Conservation (phyloP, 1,284 basidiomycete genomes). For the Apiotrichum sp. region DNA sequence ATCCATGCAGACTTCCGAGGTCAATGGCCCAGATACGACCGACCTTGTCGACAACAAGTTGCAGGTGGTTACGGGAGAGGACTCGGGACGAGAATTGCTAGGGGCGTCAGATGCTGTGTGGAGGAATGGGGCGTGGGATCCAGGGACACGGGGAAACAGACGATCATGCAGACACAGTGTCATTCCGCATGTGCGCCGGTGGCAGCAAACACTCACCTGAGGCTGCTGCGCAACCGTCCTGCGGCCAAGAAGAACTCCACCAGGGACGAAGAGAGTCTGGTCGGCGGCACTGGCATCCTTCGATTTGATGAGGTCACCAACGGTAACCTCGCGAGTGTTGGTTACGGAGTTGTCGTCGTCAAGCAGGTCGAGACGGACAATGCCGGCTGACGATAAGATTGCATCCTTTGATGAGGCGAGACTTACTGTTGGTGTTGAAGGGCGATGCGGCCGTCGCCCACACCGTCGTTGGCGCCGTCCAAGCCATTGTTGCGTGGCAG, state of each 20-base stretch:
- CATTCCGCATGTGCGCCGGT: neutral
- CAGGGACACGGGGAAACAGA: neutral
- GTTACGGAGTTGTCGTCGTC: neutral
- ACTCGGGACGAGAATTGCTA: slow-evolving; percentile 20
- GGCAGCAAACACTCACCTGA: slow-evolving; percentile 1
- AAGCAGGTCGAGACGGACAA: neutral
- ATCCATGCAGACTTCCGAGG: slow-evolving; percentile 30
- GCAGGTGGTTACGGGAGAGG: slow-evolving; percentile 30
- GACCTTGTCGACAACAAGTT: slow-evolving; percentile 19
- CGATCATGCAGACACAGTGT: too few species aligned
- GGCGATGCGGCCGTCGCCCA: too few species aligned
- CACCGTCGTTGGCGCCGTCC: neutral
- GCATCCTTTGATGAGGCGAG: too few species aligned
- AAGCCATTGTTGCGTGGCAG: neutral
- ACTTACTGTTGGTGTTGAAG: too few species aligned
- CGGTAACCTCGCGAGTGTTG: neutral
- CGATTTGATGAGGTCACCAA: slow-evolving; percentile 2
- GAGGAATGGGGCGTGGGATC: too few species aligned
- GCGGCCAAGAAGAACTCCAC: slow-evolving; percentile 8
- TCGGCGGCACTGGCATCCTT: too few species aligned
- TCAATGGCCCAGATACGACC: slow-evolving; percentile 29
- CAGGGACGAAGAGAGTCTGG: neutral
- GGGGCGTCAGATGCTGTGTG: too few species aligned
- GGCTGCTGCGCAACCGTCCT: neutral
- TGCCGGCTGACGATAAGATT: neutral